Conservation (phyloP, 768 basidiomycete genomes). For the Mycena crocata region DNA sequence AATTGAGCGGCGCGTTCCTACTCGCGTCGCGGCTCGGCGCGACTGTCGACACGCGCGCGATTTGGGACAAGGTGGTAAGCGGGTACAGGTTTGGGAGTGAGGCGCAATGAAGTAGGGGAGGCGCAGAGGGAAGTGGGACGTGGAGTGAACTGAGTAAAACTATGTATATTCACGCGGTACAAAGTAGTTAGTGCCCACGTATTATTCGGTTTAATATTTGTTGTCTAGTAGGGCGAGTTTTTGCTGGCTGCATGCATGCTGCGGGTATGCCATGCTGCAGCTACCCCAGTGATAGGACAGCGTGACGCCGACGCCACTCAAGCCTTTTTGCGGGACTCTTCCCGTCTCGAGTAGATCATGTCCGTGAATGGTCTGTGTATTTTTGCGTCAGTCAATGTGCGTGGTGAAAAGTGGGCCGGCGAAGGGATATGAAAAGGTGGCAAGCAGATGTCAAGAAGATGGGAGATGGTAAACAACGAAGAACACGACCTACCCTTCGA, state of each 20-base stretch:
- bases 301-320: conserved; percentile 14
- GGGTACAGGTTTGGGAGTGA: conserved; percentile 50
- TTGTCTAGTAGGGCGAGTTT: no score
- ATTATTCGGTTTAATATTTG: no score
- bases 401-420: no score
- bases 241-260: no score
- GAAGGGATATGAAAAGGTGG: no score
- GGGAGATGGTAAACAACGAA: no score
- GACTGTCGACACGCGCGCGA: conserved; percentile 72
- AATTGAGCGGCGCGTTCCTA: conserved; percentile 85
- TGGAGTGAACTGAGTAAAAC: no score
- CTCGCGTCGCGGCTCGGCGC: conserved; percentile 82
- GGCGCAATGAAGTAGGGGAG: background rate
- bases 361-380: conserved; percentile 77
- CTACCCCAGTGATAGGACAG: no score
- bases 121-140: background rate
- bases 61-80: conserved; percentile 80
- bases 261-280: no score
- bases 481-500: conserved; percentile 80
- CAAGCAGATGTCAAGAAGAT: no score
- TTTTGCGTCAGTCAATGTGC: conserved; percentile 1
- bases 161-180: no score
- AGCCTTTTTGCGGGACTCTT: conserved; percentile 45
- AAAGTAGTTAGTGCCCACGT: no score
- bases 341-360: conserved; percentile 80